Conservation (phyloP, 2,329 filamentous ascomycete species). For the Cytospora schulzeri region DNA sequence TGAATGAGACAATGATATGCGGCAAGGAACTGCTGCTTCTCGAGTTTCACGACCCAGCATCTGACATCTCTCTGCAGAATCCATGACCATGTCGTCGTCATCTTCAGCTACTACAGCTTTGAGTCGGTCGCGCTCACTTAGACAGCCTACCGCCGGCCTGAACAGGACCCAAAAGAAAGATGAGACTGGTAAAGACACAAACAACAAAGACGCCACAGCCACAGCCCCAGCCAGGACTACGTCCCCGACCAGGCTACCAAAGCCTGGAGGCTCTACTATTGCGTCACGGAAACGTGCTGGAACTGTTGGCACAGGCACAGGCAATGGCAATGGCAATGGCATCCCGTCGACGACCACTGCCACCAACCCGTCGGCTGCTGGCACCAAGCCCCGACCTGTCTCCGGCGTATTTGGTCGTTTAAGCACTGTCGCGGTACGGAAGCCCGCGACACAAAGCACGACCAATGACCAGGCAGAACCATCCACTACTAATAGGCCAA, state of each 20-base stretch:
- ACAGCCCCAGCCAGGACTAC: constrained; percentile 34
- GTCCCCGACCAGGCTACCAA: constrained; percentile 54
- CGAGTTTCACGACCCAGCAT: background rate
- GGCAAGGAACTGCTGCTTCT: background rate
- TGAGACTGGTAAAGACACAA: constrained; percentile 7
- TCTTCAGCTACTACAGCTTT: constrained; percentile 17
- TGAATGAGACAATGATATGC: background rate
- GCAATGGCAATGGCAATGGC: too few species aligned
- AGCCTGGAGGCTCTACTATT: constrained; percentile 44
- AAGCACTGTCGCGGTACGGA: constrained; percentile 28
- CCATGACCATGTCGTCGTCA: constrained; percentile 22
- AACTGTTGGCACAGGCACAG: constrained; percentile 3
- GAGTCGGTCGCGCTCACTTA: constrained; percentile 24
- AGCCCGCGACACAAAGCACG: constrained; percentile 31
- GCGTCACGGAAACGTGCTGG: constrained; percentile 30
- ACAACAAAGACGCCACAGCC: constrained; percentile 1
- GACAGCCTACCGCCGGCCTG: constrained; percentile 24
- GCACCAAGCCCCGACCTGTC: constrained; percentile 28
- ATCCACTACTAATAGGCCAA: constrained; percentile 12
- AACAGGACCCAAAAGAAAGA: constrained; percentile 16
- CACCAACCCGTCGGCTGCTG: background rate
- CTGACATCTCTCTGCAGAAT: constrained; percentile 2
- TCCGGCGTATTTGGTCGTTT: constrained; percentile 31
- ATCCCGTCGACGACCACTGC: background rate
- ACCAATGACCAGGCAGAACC: constrained; percentile 4